A percentile compares a stretch with the other conserved stretches of the same genome.
Evolutionary conservation across 495 filamentous ascomycete species (phyloP).

Genomic region (Neurospora sp.): DNA sequence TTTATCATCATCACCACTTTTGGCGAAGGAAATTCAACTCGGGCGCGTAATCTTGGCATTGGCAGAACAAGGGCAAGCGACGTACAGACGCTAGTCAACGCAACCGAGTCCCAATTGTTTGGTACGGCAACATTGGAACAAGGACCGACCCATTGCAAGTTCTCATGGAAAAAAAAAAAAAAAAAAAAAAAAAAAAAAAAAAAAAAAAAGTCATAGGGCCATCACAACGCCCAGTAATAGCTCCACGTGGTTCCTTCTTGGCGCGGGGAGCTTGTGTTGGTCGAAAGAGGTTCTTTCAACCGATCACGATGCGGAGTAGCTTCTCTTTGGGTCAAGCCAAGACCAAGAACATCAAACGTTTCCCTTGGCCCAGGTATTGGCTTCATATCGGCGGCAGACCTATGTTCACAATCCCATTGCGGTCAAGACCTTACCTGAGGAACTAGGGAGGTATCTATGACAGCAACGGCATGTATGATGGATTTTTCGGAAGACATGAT

Average conservation of each 20-base stretch:
- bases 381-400: background rate
- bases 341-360: background rate
- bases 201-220: background rate
- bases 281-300: background rate
- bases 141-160: background rate
- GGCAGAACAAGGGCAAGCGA: background rate
- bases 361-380: background rate
- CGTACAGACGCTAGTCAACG: background rate
- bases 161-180: background rate
- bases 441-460: background rate
- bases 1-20: background rate
- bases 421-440: background rate
- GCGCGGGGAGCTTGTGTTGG: background rate
- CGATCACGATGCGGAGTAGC: background rate
- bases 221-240: background rate
- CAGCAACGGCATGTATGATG: background rate
- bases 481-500: background rate
- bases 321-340: background rate
- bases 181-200: background rate
- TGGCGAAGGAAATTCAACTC: background rate
- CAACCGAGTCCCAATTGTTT: background rate
- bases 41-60: background rate
- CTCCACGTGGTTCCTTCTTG: background rate
- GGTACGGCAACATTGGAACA: background rate
- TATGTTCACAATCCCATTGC: background rate